Conservation (phyloP, 768 basidiomycete genomes). For the Suillus subalutaceus region DNA sequence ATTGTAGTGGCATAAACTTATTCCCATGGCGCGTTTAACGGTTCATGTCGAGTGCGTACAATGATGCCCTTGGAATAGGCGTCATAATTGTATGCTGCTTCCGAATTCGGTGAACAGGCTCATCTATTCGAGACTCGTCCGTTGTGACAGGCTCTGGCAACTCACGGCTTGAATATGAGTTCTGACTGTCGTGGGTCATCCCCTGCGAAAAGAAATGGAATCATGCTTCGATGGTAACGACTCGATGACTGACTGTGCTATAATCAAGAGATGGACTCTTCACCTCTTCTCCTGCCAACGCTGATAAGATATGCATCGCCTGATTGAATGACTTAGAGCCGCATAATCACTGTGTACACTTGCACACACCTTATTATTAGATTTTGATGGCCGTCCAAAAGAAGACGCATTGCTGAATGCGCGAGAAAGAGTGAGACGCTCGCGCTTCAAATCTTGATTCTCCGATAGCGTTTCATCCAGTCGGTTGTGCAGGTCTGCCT, state of each 20-base stretch:
- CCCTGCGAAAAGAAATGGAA: not conserved
- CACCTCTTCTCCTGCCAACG: constrained; percentile 1
- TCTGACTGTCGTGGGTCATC: not conserved
- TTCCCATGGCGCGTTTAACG: not conserved
- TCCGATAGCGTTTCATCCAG: constrained; percentile 23
- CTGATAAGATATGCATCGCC: constrained; percentile 5
- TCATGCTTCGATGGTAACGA: not conserved
- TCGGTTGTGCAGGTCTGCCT: constrained; percentile 23
- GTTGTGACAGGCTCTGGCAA: not conserved
- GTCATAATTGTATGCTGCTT: not conserved
- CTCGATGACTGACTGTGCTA: constrained; percentile 4
- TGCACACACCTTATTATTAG: constrained; percentile 17
- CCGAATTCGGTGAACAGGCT: not conserved
- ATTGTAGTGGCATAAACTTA: not conserved
- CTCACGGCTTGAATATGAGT: constrained; percentile 5
- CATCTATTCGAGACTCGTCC: not conserved
- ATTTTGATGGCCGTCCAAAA: constrained; percentile 5
- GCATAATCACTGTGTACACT: not conserved
- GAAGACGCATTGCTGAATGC: constrained; percentile 6
- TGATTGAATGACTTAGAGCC: not conserved
- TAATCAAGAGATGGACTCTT: constrained; percentile 10
- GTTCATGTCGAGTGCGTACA: not conserved
- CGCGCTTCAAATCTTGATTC: constrained; percentile 28
- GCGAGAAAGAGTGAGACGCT: constrained; percentile 19
- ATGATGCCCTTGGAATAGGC: not conserved